phyloP scores from a whole-genome alignment of 1,139 yeast species.

The Suhomyces choctaworum region DNA sequence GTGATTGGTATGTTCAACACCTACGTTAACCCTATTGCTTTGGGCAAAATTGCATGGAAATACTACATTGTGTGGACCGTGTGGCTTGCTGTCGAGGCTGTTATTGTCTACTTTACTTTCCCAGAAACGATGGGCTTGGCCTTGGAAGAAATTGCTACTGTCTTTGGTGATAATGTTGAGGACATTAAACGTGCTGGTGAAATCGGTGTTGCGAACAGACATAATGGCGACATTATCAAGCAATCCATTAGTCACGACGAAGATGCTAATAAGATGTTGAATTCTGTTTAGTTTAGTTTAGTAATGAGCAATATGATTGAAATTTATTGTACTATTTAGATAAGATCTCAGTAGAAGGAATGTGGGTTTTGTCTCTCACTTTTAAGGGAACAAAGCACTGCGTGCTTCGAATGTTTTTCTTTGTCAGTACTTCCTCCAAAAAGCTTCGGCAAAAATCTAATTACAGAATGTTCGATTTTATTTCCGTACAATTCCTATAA shows the following conservation, averaged over 20 bases:
- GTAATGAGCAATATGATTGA: too few relatives aligned
- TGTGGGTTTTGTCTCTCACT: too few relatives aligned
- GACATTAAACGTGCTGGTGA: constrained; percentile 4
- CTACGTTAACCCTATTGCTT: constrained; percentile 15
- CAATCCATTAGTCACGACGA: neutral
- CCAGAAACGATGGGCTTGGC: constrained; percentile 58
- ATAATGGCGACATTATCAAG: neutral
- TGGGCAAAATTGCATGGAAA: constrained; percentile 17
- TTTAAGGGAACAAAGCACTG: too few relatives aligned
- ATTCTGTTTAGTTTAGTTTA: neutral
- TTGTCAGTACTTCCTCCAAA: too few relatives aligned
- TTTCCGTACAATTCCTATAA: constrained; percentile 2
- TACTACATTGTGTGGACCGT: constrained; percentile 19
- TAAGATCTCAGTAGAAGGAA: too few relatives aligned
- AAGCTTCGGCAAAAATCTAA: too few relatives aligned
- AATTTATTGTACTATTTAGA: too few relatives aligned
- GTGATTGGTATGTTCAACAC: constrained; percentile 10
- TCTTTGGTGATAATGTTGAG: constrained; percentile 13
- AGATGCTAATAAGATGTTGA: neutral
- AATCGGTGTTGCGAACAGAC: neutral
- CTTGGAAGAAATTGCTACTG: constrained; percentile 24
- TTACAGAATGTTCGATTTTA: neutral
- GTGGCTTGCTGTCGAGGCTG: constrained; percentile 10
- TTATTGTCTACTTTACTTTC: constrained; percentile 13
- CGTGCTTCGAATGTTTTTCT: too few relatives aligned